Evolutionary conservation across 345 rosid species (phyloP).

Genomic region (Aquilaria malaccensis): DNA sequence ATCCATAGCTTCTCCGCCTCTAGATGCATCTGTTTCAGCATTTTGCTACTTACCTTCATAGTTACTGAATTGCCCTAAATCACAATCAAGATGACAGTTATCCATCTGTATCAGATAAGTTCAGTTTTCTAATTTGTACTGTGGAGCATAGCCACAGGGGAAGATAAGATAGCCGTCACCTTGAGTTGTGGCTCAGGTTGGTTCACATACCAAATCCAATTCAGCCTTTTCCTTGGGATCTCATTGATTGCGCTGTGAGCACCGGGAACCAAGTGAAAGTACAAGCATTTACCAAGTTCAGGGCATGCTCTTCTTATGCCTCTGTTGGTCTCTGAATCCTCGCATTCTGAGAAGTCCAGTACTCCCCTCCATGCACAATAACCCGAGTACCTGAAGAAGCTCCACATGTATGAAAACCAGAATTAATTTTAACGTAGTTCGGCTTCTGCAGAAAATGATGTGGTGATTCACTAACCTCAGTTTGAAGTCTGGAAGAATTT

Average conservation of each 20-base stretch:
- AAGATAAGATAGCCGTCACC: conserved; percentile 21
- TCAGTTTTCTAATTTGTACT: too few relatives aligned
- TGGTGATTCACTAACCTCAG: conserved; percentile 39
- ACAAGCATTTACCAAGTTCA: conserved; percentile 63
- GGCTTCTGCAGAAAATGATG: too few relatives aligned
- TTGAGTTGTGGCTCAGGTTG: conserved; percentile 61
- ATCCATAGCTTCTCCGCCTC: conserved; percentile 62
- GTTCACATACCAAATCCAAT: conserved; percentile 78
- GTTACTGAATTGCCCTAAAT: conserved; percentile 46
- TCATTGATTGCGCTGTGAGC: conserved; percentile 57
- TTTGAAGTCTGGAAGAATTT: conserved; percentile 48
- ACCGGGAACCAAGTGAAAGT: conserved; percentile 39
- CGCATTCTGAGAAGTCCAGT: conserved; percentile 49
- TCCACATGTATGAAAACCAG: too few relatives aligned
- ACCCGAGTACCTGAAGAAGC: conserved; percentile 53
- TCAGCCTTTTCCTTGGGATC: conserved; percentile 45
- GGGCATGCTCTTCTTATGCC: conserved; percentile 48
- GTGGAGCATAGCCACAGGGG: too few relatives aligned
- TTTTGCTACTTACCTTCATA: conserved; percentile 41
- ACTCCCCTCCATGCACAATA: conserved; percentile 87
- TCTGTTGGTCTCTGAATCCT: conserved; percentile 34
- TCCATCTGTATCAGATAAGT: too few relatives aligned
- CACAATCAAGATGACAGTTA: too few relatives aligned
- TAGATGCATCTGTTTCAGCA: conserved; percentile 48
- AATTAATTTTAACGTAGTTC: too few relatives aligned